Conservation (phyloP, 495 filamentous ascomycete species). For the Penicillium bovifimosum region DNA sequence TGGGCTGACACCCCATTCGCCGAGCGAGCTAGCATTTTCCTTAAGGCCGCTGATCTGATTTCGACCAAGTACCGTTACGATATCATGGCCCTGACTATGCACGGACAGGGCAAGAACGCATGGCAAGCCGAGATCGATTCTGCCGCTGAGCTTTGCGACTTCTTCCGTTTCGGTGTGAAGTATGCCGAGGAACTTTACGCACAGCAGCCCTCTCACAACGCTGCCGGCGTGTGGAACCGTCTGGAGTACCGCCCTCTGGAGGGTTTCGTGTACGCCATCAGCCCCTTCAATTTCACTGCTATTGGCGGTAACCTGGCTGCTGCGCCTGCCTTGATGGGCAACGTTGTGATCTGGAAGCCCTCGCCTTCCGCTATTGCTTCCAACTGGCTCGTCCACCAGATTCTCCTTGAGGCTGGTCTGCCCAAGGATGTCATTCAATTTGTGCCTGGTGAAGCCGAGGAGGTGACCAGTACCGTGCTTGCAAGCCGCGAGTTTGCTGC, state of each 20-base stretch:
- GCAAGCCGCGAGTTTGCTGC: slow-evolving; percentile 66
- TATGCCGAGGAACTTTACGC: slow-evolving; percentile 85
- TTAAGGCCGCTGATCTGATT: slow-evolving; percentile 88
- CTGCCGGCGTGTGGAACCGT: slow-evolving; percentile 76
- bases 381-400: slow-evolving; percentile 76
- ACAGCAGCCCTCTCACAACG: slow-evolving; percentile 73
- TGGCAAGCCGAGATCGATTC: slow-evolving; percentile 97
- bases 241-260: slow-evolving; percentile 78
- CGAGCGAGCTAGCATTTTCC: slow-evolving; percentile 86
- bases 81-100: slow-evolving; percentile 87
- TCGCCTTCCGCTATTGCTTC: slow-evolving; percentile 70
- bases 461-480: slow-evolving; percentile 68
- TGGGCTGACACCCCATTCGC: slow-evolving; percentile 82
- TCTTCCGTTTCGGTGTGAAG: slow-evolving; percentile 80
- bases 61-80: slow-evolving; percentile 87
- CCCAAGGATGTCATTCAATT: slow-evolving; percentile 79
- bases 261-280: slow-evolving; percentile 82
- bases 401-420: slow-evolving; percentile 75
- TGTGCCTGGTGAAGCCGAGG: slow-evolving; percentile 71
- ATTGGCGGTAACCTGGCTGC: slow-evolving; percentile 77
- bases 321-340: slow-evolving; percentile 73
- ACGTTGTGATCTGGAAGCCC: slow-evolving; percentile 86
- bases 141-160: slow-evolving; percentile 86
- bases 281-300: slow-evolving; percentile 86
- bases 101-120: slow-evolving; percentile 92